Evolutionary conservation across 257 asterid genomes (phyloP).

Genomic region (Parsonsia alboflavescens): DNA sequence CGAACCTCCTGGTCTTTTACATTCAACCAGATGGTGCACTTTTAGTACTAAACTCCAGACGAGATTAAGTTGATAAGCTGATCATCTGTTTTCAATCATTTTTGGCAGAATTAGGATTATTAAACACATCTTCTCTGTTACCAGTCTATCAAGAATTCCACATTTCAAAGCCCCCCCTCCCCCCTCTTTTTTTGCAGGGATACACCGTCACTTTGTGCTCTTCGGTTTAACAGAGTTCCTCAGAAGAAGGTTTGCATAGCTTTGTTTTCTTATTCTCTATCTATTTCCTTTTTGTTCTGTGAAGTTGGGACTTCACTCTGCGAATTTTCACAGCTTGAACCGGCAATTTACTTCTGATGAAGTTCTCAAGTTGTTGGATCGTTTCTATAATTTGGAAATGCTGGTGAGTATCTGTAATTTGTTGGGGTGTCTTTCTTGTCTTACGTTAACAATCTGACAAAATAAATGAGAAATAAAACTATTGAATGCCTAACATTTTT

Average conservation of each 20-base stretch:
- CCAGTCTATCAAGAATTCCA: neutral
- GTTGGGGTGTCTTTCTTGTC: neutral
- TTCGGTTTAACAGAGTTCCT: constrained; percentile 39
- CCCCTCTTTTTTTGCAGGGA: constrained; percentile 45
- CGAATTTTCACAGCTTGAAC: constrained; percentile 55
- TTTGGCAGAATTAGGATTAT: neutral
- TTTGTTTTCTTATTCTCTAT: constrained; percentile 5
- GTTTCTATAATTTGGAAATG: constrained; percentile 92
- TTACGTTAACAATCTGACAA: no score
- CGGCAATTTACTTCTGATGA: constrained; percentile 72
- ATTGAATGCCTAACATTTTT: neutral
- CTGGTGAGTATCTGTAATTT: constrained; percentile 47
- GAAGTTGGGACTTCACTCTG: neutral
- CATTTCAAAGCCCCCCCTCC: constrained; percentile 11
- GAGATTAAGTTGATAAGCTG: neutral
- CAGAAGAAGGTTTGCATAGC: constrained; percentile 50
- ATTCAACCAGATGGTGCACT: neutral
- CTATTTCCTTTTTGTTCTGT: neutral
- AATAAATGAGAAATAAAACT: neutral
- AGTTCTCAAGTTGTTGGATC: constrained; percentile 77
- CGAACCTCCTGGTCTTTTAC: neutral
- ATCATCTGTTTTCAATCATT: neutral
- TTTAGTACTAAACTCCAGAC: neutral
- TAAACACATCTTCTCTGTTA: neutral
- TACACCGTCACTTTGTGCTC: constrained; percentile 62